phyloP scores from a whole-genome alignment of 1,139 yeast species.

The Arxiozyma telluris region DNA sequence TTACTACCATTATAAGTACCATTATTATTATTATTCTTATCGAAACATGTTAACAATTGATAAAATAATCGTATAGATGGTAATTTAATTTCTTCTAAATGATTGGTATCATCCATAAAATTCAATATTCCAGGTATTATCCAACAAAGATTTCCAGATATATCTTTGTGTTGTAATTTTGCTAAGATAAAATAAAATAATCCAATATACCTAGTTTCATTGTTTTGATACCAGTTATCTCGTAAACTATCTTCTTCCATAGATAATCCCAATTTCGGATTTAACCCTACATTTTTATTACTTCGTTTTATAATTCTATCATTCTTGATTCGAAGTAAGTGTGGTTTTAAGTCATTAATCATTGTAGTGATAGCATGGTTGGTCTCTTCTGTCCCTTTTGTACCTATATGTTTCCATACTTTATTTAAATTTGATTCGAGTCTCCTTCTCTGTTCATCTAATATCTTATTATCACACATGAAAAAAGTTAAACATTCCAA shows the following conservation, averaged over 20 bases:
- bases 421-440: not conserved
- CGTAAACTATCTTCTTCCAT: constrained; percentile 17
- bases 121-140: constrained; percentile 29
- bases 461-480: not conserved
- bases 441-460: not conserved
- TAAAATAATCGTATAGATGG: constrained; percentile 19
- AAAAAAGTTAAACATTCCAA: not conserved
- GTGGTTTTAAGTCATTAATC: constrained; percentile 4
- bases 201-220: constrained; percentile 24
- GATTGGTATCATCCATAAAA: constrained; percentile 25
- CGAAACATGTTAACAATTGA: constrained; percentile 12
- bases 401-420: not conserved
- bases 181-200: constrained; percentile 18
- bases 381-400: not conserved
- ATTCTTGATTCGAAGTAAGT: constrained; percentile 8
- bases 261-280: constrained; percentile 11
- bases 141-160: constrained; percentile 28
- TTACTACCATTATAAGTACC: constrained; percentile 4
- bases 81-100: constrained; percentile 18
- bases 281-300: constrained; percentile 9
- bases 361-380: not conserved
- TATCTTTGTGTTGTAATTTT: constrained; percentile 12
- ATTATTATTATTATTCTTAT: constrained; percentile 2
- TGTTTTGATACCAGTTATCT: constrained; percentile 17
- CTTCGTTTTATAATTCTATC: not conserved